Conservation (phyloP, 2,329 filamentous ascomycete genomes). For the Saccharata proteae region DNA sequence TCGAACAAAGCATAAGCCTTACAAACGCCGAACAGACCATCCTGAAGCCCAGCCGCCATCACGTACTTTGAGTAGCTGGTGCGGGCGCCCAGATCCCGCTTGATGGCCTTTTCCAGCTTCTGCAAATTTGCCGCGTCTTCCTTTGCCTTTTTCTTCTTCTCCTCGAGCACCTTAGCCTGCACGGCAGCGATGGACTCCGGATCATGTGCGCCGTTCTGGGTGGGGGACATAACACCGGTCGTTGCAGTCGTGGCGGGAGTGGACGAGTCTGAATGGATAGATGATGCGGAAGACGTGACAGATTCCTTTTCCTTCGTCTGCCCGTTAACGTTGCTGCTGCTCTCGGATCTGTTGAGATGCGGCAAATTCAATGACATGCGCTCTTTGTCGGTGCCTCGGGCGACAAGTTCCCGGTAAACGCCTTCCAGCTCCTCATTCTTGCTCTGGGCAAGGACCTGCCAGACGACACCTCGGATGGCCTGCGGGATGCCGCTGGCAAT, state of each 20-base stretch:
- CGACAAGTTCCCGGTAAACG: slow-evolving; percentile 72
- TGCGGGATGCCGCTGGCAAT: slow-evolving; percentile 90
- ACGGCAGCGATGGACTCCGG: slow-evolving; percentile 52
- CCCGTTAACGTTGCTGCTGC: slow-evolving; percentile 35
- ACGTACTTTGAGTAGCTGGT: slow-evolving; percentile 97
- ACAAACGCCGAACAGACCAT: slow-evolving; percentile 87
- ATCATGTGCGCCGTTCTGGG: slow-evolving; percentile 43
- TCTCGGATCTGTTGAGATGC: slow-evolving; percentile 5
- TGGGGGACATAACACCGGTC: slow-evolving; percentile 34
- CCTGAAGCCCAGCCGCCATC: slow-evolving; percentile 79
- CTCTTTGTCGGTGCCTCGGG: slow-evolving; percentile 71
- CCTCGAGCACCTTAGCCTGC: slow-evolving; percentile 50
- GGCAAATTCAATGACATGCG: slow-evolving; percentile 15
- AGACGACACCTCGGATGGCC: slow-evolving; percentile 94
- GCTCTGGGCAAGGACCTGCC: slow-evolving; percentile 93
- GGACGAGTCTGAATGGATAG: slow-evolving; percentile 67
- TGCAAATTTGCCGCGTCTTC: slow-evolving; percentile 61
- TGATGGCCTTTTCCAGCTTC: slow-evolving; percentile 85
- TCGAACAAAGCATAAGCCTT: slow-evolving; percentile 96
- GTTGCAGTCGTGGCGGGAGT: slow-evolving; percentile 44
- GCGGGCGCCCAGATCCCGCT: slow-evolving; percentile 76
- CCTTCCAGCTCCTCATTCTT: slow-evolving; percentile 83
- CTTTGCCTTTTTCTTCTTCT: slow-evolving; percentile 66
- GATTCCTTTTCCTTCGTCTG: slow-evolving; percentile 61
- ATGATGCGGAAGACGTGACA: slow-evolving; percentile 68